Evolutionary conservation across 2,329 filamentous ascomycete genomes (phyloP), one percentile per base, ranked within the genome.

Genomic region (Stemphylium beticola): DNA sequence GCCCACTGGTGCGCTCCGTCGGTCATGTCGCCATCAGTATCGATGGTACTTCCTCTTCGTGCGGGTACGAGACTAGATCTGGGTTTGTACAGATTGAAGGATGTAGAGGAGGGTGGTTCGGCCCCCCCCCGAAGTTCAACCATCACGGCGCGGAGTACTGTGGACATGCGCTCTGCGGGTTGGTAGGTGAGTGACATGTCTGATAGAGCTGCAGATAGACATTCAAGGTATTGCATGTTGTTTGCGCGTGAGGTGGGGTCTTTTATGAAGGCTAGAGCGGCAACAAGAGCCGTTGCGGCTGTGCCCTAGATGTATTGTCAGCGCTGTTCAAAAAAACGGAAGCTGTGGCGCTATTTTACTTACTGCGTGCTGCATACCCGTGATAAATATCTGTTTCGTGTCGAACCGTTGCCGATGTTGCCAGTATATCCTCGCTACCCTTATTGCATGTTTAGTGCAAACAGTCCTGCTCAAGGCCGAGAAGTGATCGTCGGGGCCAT

Each of bases 121-220:
- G 50, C 56, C 34, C 57, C 65, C 49, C 69, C 64, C 29, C 69
- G 69, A 2, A 84, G 74, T 57, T 84, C 80, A 6, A 77, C 70
- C 34, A 83, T 75, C n/a, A 84, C 81, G n/a, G 77, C 78, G 55
- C 81, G 78, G 4, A 85, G 76, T 5, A 84, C 75, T 14, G 77
- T 73, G 26, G 82, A 79, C 82, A 85, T 85, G 47, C 79, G 77
- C 31, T 79, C 78, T 0, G 82, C 82, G 1, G 83, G 82, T 50
- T 83, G 78, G 65, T 83, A 85, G 1, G 79, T 79, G 17, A 77
- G 68, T 41, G 78, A 76, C 82, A 85, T 83, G 57, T 84, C 83
- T 17, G 78, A 74, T 7, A 85, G 76, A 4, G 81, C 79, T 10
- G 77, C 75, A 0, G 80, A 79, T 1, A 85, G 75, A 32, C 82